Conservation (phyloP, 306 rosid genomes). For the Vachellia pachyceras region DNA sequence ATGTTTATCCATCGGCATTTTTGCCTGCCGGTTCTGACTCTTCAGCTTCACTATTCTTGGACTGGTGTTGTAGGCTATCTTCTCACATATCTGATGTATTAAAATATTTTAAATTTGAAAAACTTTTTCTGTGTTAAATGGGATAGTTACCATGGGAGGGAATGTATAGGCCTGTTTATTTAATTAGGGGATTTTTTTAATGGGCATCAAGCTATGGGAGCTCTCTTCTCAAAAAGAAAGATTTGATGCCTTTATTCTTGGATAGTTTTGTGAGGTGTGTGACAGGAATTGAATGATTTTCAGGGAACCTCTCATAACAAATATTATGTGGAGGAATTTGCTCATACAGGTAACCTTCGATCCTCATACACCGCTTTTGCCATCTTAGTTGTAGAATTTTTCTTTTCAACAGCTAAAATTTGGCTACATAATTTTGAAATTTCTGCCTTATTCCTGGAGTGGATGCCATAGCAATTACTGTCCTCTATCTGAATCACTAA, state of each 20-base stretch:
- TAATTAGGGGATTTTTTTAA: background rate
- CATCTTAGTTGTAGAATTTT: slow-evolving; percentile 16
- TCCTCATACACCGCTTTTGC: slow-evolving; percentile 28
- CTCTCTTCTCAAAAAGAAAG: background rate
- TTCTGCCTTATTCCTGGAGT: background rate
- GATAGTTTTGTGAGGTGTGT: slow-evolving; percentile 24
- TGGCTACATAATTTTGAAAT: background rate
- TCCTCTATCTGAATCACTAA: slow-evolving; percentile 14
- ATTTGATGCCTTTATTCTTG: slow-evolving; percentile 3
- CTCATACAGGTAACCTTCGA: slow-evolving; percentile 69
- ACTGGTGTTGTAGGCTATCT: background rate
- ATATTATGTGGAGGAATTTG: slow-evolving; percentile 96
- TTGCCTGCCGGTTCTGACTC: no score
- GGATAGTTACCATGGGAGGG: no score
- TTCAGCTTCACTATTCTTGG: background rate
- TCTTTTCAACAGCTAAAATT: background rate
- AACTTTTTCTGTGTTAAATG: no score
- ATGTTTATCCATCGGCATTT: no score
- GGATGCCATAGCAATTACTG: slow-evolving; percentile 5
- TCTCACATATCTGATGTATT: background rate
- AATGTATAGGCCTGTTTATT: background rate
- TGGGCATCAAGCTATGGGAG: slow-evolving; percentile 22
- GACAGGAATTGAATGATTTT: slow-evolving; percentile 31
- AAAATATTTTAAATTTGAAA: background rate
- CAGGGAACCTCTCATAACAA: slow-evolving; percentile 93